Base-by-base conservation (phyloP, 2,329 filamentous ascomycete genomes). In the Arthroderma sp. region DNA sequence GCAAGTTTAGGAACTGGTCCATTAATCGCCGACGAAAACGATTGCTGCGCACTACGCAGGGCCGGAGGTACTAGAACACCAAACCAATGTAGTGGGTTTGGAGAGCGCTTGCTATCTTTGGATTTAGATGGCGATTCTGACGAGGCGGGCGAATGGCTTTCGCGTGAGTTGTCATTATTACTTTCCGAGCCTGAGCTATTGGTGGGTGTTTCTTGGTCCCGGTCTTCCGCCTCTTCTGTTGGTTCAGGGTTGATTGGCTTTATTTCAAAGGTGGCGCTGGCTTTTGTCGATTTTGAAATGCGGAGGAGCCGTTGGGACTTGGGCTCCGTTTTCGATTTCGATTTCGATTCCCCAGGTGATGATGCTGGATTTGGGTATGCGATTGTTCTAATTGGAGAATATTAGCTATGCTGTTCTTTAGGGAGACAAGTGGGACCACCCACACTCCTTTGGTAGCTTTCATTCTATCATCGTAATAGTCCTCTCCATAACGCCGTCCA, bases 401-500 rank as follows among this genome's bases (percentile, higher is more conserved):
- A 22, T 22, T 22, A 22, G 15, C 15, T 22, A 22, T 22, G 15
- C 15, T 34, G 11, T 9, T 34, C 11, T 34, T 11, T 11, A 34
- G 11, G 8, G 32, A 11, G 32, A 34, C 11, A 9, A 34, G 11
- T 34, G 8, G 8, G 32, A 34, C 8, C 8, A 39, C 40, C 42
- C 56, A 68, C 66, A 68, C 58, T 47, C 53, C 63, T 47, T 58
- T 57, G 22, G 56, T 62, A 10, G 69, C 68, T 52, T 71, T 69
- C 70, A 72, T 72, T 30, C 70, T 58, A 38, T 66, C 64, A 55
- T 73, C 70, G 47, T 71, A 73, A 49, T 66, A 70, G 43, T 72
- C 69, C 32, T 65, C 58, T 9, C 70, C 69, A 57, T 67, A 69
- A 41, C 64, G 57, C 44, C 67, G 62, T 10, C 65, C 65, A 10